Evolutionary conservation across 768 basidiomycete species (phyloP), one percentile per base, ranked within the genome.

Genomic region (Pisolithus microcarpus): DNA sequence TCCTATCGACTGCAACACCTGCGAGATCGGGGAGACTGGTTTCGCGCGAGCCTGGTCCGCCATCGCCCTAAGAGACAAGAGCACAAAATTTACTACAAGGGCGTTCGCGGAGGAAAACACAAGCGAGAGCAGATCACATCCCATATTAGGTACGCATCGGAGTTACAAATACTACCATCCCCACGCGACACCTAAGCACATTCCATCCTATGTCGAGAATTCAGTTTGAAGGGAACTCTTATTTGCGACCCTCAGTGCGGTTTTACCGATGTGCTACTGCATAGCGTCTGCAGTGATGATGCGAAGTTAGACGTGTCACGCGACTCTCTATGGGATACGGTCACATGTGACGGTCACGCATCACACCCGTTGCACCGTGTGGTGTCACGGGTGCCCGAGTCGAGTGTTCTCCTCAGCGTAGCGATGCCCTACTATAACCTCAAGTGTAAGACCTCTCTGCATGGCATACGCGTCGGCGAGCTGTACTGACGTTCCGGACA

Each of bases 351-450:
- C 43, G 10, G 19, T 26, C 38, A n/a, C 48, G 36, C 21, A 26
- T 42, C 38, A 49, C 48, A 7, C 26, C 30, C 11, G 34, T 11
- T 34, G 13, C 34, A 31, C 30, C 21, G 21, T 23, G 21, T 10
- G 30, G 30, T 31, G 21, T n/a, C 30, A 38, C 43, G 7, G 16
- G 8, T 36, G 16, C 18, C 18, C 18, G 8, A n/a, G 42, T 30
- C 34, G 34, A 15, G 11, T 13, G 13, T 11, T 34, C 10, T 43
- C 45, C 38, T 24, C 16, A 16, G 9, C 37, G 50, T 53, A 49
- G 55, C 38, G 60, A 89, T 89, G 87, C 83, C 85, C 55, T 86
- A 88, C 64, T 81, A 88, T 61, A 92, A 91, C 74, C 79, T 92
- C 62, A 92, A 92, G 74, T 85, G 89, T 84, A 60, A 56, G 72